Evolutionary conservation across 2,329 filamentous ascomycete genomes (phyloP), one percentile per base, ranked within the genome.

Genomic region (Trichophyton rubrum): DNA sequence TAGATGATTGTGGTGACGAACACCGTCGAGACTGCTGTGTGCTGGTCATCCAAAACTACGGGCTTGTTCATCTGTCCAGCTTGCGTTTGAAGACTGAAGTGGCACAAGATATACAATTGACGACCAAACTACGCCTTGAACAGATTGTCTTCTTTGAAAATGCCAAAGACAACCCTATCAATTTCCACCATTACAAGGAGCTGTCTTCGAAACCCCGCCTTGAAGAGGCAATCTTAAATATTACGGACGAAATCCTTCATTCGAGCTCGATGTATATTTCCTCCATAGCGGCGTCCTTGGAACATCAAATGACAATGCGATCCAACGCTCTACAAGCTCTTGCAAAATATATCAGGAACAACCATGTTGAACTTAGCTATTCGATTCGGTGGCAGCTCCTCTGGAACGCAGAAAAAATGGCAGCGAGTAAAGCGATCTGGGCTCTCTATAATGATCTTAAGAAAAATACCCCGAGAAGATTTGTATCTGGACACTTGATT

Each of bases 61-160:
- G 84, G 11, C 70, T 85, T n/a, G 70, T 85, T 56, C 78, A 82
- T 58, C 71, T 85, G 43, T 74, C 75, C 58, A 58, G 24, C 35
- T 58, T 41, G 56, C 35, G 20, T 15, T n/a, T 41, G 20, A 43
- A 43, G 15, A 35, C n/a, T n/a, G 35, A 27, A 27, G 56, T 11
- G 15, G n/a, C 65, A 13, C 76, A 75, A 65, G 82, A 95, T 15
- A 8, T 13, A 33, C 27, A 55, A 35, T 11, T 55, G 27, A 91
- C 88, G 0, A 88, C 89, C 5, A 93, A 90, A 74, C 89, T 85
- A 74, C 96, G 93, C 73, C 80, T 99, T 45, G 90, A 96, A 69
- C 91, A 99, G 74, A 91, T 91, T 1, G 88, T 97, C 0, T 97
- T 96, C 74, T 97, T 90, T 70, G 91, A 91, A 1, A 84, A 84